Percentiles rank a stretch among this genome's conserved stretches.
Evolutionary conservation across 768 basidiomycete species (phyloP).

Genomic region (Tricholoma saponaceum): DNA sequence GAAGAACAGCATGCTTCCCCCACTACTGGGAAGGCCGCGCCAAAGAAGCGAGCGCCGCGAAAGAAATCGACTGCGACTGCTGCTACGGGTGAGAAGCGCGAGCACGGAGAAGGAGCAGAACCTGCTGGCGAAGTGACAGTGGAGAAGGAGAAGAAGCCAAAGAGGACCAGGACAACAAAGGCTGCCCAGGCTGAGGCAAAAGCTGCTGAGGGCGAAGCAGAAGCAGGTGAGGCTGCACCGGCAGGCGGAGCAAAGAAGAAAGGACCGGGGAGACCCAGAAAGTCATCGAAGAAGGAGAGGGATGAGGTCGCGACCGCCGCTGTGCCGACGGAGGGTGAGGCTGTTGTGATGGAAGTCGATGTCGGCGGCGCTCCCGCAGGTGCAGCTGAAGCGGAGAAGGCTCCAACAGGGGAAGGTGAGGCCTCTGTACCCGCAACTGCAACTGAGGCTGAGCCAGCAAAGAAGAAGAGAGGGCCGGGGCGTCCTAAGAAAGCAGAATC

Average conservation of each 20-base stretch:
- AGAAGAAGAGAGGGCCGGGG: conserved; percentile 12
- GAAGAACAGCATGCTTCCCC: neutral
- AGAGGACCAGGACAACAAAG: conserved; percentile 18
- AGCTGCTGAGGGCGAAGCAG: neutral
- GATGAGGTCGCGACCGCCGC: neutral
- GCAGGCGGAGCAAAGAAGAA: conserved; percentile 11
- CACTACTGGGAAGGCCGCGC: neutral
- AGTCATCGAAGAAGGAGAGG: conserved; percentile 10
- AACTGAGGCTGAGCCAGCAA: neutral
- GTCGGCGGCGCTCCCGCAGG: neutral
- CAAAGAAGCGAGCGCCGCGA: conserved; percentile 7
- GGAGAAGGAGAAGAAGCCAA: conserved; percentile 19
- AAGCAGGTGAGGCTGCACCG: conserved; percentile 6
- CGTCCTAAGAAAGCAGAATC: conserved; percentile 9
- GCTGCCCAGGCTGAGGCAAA: conserved; percentile 4
- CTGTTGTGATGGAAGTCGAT: neutral
- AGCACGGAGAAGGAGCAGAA: conserved; percentile 5
- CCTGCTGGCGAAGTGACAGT: conserved; percentile 9
- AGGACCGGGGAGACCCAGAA: conserved; percentile 13
- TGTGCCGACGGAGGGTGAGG: neutral
- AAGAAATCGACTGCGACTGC: conserved; percentile 11
- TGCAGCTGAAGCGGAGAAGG: conserved; percentile 8
- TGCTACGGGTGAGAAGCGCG: conserved; percentile 9
- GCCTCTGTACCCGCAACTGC: neutral
- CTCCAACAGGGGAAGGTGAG: conserved; percentile 1